phyloP scores from a whole-genome alignment of 2,329 filamentous ascomycete species.

The Neonectria sp. region DNA sequence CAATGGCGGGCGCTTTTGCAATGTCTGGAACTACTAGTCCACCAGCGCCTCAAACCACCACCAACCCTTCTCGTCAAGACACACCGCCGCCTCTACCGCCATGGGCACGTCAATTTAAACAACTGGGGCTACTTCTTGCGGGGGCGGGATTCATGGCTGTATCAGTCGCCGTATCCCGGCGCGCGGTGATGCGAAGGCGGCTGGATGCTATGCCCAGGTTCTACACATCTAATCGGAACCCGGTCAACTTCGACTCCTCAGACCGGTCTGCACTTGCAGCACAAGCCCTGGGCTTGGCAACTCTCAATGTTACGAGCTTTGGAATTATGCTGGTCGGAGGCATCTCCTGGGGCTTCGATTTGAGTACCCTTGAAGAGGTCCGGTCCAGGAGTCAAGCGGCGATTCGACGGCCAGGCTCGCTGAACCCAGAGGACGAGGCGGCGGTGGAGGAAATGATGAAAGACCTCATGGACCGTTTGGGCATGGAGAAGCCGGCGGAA shows the following conservation, averaged over 20 bases:
- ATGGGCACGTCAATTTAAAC: constrained; percentile 62
- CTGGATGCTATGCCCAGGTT: constrained; percentile 76
- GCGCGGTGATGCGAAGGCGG: constrained; percentile 77
- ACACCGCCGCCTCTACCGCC: constrained; percentile 59
- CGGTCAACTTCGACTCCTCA: constrained; percentile 45
- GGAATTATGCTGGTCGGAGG: constrained; percentile 83
- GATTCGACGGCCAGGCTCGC: constrained; percentile 52
- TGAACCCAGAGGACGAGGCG: constrained; percentile 66
- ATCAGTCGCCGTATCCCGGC: constrained; percentile 79
- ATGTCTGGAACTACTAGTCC: constrained; percentile 35
- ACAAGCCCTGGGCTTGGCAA: constrained; percentile 88
- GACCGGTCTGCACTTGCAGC: constrained; percentile 75
- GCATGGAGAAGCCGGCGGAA: constrained; percentile 51
- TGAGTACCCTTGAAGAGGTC: constrained; percentile 79
- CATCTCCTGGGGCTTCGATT: constrained; percentile 82
- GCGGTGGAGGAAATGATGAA: constrained; percentile 75
- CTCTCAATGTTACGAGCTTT: constrained; percentile 85
- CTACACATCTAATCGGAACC: constrained; percentile 73
- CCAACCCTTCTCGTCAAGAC: constrained; percentile 39
- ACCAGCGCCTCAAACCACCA: constrained; percentile 33
- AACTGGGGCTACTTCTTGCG: constrained; percentile 79
- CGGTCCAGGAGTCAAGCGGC: constrained; percentile 64
- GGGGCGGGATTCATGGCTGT: constrained; percentile 83
- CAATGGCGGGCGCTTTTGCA: constrained; percentile 38
- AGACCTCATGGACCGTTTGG: constrained; percentile 68